These are phyloP conservation scores for Waltiozyma sp. DNA, from an alignment of 1,139 yeast genomes.

Conservation along the genomic window DNA sequence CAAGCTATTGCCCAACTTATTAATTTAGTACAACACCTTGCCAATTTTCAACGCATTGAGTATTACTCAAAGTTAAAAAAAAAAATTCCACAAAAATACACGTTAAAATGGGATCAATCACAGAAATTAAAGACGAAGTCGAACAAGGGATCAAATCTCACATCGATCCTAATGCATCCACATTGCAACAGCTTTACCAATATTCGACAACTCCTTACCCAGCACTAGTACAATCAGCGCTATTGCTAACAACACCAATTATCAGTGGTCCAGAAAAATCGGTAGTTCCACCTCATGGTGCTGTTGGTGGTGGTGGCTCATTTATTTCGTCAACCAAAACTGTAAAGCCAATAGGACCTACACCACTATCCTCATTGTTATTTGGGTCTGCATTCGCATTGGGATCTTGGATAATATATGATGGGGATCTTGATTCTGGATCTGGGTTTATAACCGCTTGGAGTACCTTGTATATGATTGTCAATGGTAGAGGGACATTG, in stretches of 20 bases:
- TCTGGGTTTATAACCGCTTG: conserved; percentile 85
- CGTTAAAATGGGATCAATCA: conserved; percentile 12
- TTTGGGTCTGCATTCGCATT: conserved; percentile 66
- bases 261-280: conserved; percentile 19
- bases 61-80: too few relatives aligned
- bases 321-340: conserved; percentile 1
- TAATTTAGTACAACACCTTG: too few relatives aligned
- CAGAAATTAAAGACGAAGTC: conserved; percentile 13
- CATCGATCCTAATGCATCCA: conserved; percentile 10
- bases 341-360: conserved; percentile 28
- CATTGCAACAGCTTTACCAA: conserved; percentile 19
- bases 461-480: conserved; percentile 67
- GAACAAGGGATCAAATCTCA: conserved; percentile 4
- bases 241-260: conserved; percentile 35
- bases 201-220: conserved; percentile 41
- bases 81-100: neutral
- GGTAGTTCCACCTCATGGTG: conserved; percentile 3
- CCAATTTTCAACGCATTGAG: too few relatives aligned
- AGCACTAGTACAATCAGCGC: conserved; percentile 34
- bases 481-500: conserved; percentile 57
- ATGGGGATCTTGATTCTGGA: conserved; percentile 75
- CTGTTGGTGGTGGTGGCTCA: conserved; percentile 2
- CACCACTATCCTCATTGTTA: conserved; percentile 32
- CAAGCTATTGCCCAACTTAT: too few relatives aligned
- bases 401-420: conserved; percentile 75